Conservation (phyloP, 768 basidiomycete genomes). For the Chalciporus chontae region DNA sequence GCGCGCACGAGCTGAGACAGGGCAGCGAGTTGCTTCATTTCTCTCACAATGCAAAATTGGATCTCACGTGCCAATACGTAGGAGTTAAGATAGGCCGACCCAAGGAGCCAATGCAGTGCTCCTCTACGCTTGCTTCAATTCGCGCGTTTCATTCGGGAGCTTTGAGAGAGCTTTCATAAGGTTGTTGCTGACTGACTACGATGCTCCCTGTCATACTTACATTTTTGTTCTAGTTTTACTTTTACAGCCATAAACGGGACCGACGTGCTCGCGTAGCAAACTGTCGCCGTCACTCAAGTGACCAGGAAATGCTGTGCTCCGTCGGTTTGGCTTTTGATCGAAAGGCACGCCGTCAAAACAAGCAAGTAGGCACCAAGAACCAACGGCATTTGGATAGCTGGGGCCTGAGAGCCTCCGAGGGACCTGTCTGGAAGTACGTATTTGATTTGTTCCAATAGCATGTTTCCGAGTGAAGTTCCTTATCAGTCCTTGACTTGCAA, state of each 20-base stretch:
- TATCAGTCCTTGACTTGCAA: no score
- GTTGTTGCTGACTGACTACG: no score
- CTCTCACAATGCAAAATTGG: not conserved
- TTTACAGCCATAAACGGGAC: slow-evolving; percentile 1
- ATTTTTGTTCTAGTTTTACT: no score
- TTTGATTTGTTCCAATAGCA: not conserved
- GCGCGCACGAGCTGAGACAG: not conserved
- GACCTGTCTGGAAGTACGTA: not conserved
- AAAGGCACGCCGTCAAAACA: slow-evolving; percentile 9
- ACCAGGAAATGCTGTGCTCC: slow-evolving; percentile 15
- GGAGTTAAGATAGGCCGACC: not conserved
- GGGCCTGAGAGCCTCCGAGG: slow-evolving; percentile 8
- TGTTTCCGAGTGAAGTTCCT: not conserved
- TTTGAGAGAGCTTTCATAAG: not conserved
- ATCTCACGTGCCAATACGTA: not conserved
- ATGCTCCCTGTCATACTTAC: no score
- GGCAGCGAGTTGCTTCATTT: not conserved
- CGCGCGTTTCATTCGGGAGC: no score
- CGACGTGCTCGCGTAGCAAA: not conserved
- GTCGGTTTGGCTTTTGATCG: slow-evolving; percentile 8
- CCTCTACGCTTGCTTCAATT: no score
- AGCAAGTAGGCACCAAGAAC: not conserved
- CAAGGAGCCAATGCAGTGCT: no score
- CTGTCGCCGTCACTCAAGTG: slow-evolving; percentile 3
- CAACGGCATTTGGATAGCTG: slow-evolving; percentile 4